phyloP scores from a whole-genome alignment of 805 yeast species.

The Pichia californica region DNA sequence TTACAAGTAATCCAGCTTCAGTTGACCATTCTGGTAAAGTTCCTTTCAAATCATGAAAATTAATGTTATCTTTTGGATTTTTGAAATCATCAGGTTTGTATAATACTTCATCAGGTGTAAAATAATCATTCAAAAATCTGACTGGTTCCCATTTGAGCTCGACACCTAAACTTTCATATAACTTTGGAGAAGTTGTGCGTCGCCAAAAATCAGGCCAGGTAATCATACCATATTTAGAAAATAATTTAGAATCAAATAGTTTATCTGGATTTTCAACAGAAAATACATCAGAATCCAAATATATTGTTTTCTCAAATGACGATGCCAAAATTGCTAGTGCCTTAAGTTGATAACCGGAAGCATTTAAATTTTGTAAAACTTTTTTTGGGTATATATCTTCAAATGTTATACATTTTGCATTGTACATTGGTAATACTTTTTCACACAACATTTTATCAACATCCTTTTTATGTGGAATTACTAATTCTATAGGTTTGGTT shows the following conservation, averaged over 20 bases:
- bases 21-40: constrained; percentile 60
- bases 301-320: constrained; percentile 38
- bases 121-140: constrained; percentile 23
- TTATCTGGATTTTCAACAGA: constrained; percentile 37
- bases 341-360: constrained; percentile 34
- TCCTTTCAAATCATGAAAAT: constrained; percentile 56
- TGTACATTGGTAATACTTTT: constrained; percentile 31
- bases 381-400: constrained; percentile 30
- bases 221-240: constrained; percentile 43
- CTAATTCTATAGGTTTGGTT: constrained; percentile 28
- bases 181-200: constrained; percentile 57
- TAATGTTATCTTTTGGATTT: constrained; percentile 18
- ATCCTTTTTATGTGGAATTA: constrained; percentile 14
- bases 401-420: constrained; percentile 37
- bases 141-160: constrained; percentile 26
- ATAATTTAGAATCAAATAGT: constrained; percentile 36
- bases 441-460: constrained; percentile 26
- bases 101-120: constrained; percentile 20
- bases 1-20: constrained; percentile 60
- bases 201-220: constrained; percentile 79
- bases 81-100: constrained; percentile 30
- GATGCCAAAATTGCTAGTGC: constrained; percentile 39
- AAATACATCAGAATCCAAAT: constrained; percentile 43
- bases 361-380: constrained; percentile 17
- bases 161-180: constrained; percentile 34